phyloP scores from a whole-genome alignment of 202 grass and related monocot species.

The Saccharum hybrid region DNA sequence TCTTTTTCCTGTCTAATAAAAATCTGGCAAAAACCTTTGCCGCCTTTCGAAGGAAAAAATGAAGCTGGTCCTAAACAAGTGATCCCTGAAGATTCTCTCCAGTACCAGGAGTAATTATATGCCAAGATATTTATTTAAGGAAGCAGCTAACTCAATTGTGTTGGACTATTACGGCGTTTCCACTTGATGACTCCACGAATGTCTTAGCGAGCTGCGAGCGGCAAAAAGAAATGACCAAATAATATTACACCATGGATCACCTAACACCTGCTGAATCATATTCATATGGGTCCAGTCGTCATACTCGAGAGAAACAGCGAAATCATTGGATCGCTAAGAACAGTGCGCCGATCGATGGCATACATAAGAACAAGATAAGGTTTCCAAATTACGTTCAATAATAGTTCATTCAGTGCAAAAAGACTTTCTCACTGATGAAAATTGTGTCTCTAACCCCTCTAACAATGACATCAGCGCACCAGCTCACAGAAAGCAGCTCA shows the following conservation, averaged over 20 bases:
- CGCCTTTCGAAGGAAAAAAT: neutral
- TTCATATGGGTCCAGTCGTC: constrained; percentile 35
- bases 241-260: constrained; percentile 40
- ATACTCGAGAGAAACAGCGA: constrained; percentile 28
- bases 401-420: constrained; percentile 33
- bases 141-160: neutral
- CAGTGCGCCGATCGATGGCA: constrained; percentile 40
- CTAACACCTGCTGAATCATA: constrained; percentile 44
- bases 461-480: constrained; percentile 43
- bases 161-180: constrained; percentile 32
- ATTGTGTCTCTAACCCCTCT: constrained; percentile 9
- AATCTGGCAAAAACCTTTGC: too few species aligned
- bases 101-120: constrained; percentile 36
- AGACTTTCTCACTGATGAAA: constrained; percentile 30
- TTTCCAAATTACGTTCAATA: constrained; percentile 19
- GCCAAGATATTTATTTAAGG: constrained; percentile 10
- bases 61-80: constrained; percentile 42
- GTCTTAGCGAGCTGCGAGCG: neutral
- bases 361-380: constrained; percentile 41
- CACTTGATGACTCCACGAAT: constrained; percentile 44
- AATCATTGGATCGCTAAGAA: constrained; percentile 53
- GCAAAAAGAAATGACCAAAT: constrained; percentile 49
- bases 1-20: too few species aligned
- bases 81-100: constrained; percentile 34
- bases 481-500: constrained; percentile 2